These are phyloP conservation scores for Agastache rugosa DNA, from an alignment of 257 asterid species.

Conservation along the genomic window DNA sequence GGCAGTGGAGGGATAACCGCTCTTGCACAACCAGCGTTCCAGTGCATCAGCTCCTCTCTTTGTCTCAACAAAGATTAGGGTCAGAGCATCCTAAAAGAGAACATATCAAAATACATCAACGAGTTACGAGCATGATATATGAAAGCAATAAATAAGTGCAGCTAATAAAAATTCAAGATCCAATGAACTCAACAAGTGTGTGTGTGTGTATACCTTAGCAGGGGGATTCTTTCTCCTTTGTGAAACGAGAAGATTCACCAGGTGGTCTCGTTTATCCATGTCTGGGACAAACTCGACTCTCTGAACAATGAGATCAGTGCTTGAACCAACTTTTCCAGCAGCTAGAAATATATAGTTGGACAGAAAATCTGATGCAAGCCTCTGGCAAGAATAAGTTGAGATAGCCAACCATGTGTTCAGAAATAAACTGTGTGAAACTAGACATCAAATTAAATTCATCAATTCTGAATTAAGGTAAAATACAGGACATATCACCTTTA, in stretches of 20 bases:
- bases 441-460: not conserved
- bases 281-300: slow-evolving; percentile 67
- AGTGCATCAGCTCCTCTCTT: slow-evolving; percentile 75
- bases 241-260: slow-evolving; percentile 53
- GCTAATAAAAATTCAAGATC: not conserved
- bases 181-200: not conserved
- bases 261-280: slow-evolving; percentile 48
- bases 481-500: slow-evolving; percentile 44
- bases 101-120: not conserved
- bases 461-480: not conserved
- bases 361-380: slow-evolving; percentile 73
- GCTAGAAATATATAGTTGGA: slow-evolving; percentile 60
- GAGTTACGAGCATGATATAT: not conserved
- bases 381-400: slow-evolving; percentile 44
- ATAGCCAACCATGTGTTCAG: not conserved
- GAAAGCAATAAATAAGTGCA: not conserved
- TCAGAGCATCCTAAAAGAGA: slow-evolving; percentile 52
- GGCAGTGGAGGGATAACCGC: slow-evolving; percentile 66
- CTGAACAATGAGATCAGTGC: slow-evolving; percentile 69
- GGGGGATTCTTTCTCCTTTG: slow-evolving; percentile 37
- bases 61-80: slow-evolving; percentile 78
- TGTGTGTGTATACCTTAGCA: slow-evolving; percentile 47
- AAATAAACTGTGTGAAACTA: not conserved
- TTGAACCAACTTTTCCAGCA: slow-evolving; percentile 83
- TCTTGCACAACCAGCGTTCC: slow-evolving; percentile 56